Base-by-base conservation (phyloP, 768 basidiomycete species). In the Strobilomyces echinocephalus region DNA sequence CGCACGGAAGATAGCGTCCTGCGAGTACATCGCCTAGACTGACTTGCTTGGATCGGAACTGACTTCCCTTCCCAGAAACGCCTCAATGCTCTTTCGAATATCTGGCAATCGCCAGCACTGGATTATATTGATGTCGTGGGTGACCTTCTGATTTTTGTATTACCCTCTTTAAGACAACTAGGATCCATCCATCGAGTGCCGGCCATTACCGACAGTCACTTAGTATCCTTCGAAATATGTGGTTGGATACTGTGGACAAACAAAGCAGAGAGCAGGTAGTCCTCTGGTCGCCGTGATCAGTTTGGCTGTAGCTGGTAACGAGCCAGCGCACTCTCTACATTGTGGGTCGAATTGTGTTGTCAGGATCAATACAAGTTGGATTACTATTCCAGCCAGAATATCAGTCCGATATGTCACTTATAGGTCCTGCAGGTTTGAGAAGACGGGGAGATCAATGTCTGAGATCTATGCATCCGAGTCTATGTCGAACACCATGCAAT, bases 171-270 rank as follows among this genome's bases (percentile, higher is more conserved):
- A 34, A 42, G 67, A 91, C 87, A 0, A 83, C 83, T 15, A 68
- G 78, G 44, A n/a, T 84, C 87, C 2, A 62, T 91, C 24, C 87
- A 91, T 65, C 84, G 88, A n/a, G 81, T 91, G 15, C 80, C 86
- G 2, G 79, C 76, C 87, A 1, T 81, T 87, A n/a, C 82, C 84
- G 5, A 84, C 86, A 1, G 88, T 91, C 3, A 72, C 82, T 2
- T 91, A 88, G 89, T 88, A 91, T 67, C 88, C 89, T 5, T 87
- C 85, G 7, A 87, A 83, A 69, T 83, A 88, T 60, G 79, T 84
- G n/a, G 79, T 89, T 49, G 88, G 88, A 3, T 91, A 88, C 59
- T 90, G 87, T 63, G 88, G 88, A 3, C 87, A 89, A 61, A 87
- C 83, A 4, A 84, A 83, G 58, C 63, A 73, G 43, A 79, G 78